phyloP scores from a whole-genome alignment of 2,329 filamentous ascomycete species.

The Ceratocystis albifundus region DNA sequence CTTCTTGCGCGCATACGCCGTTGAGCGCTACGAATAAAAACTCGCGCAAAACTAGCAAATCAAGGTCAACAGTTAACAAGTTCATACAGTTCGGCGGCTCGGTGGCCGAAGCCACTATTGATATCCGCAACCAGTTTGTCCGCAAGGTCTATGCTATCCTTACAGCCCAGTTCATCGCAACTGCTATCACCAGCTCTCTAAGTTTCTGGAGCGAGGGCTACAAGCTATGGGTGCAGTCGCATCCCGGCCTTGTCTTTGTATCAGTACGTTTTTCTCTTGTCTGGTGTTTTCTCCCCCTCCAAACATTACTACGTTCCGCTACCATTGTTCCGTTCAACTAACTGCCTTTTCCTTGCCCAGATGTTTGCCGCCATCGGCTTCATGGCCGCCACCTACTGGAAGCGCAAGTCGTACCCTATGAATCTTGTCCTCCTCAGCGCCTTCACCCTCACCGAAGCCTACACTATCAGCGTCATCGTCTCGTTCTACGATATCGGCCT shows the following conservation, averaged over 20 bases:
- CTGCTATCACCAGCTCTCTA: constrained; percentile 65
- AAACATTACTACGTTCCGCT: neutral
- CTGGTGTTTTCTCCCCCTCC: constrained; percentile 2
- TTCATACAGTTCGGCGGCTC: constrained; percentile 69
- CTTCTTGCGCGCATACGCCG: neutral
- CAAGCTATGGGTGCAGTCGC: constrained; percentile 73
- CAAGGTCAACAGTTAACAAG: neutral
- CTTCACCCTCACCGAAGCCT: constrained; percentile 88
- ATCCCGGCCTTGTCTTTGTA: constrained; percentile 73
- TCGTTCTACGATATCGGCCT: constrained; percentile 77
- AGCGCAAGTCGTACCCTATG: constrained; percentile 86
- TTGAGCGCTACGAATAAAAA: neutral
- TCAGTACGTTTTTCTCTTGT: constrained; percentile 43
- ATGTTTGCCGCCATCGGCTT: constrained; percentile 64
- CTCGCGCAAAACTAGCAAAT: neutral
- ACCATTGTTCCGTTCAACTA: neutral
- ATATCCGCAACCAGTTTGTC: constrained; percentile 93
- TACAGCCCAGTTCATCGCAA: constrained; percentile 84
- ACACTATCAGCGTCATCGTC: constrained; percentile 83
- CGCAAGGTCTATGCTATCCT: constrained; percentile 97
- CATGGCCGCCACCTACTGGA: constrained; percentile 85
- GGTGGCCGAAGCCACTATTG: constrained; percentile 84
- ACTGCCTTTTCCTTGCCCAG: constrained; percentile 37
- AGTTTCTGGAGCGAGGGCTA: constrained; percentile 77
- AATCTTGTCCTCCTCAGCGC: constrained; percentile 85